Evolutionary conservation across 108 stramenopile species (phyloP), one percentile per base, ranked within the genome.

Genomic region (Mayamaea pseudoterrestris): DNA sequence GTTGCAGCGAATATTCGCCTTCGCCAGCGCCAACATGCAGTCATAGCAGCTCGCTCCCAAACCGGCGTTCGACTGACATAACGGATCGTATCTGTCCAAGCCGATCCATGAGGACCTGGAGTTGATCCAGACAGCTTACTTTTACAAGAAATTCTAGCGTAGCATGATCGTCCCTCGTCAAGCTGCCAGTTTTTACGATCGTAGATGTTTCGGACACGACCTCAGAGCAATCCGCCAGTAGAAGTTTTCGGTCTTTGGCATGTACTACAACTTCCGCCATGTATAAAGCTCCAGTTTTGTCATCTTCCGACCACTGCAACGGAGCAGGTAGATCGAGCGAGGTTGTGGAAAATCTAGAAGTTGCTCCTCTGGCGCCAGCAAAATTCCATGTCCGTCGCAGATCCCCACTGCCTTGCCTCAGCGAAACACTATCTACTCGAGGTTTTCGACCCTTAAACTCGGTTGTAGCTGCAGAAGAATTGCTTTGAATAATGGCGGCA

Each of bases 211-310:
- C 69, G 11, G 83, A 84, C 11, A 82, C 88, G 16, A 81, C 55
- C n/a, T 82, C 80, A 30, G 77, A 71, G 53, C 88, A 90, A 50
- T 90, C 88, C 12, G 88, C 82, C 1, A 90, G 63, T 1, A 90
- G 59, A 3, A 84, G 63, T 48, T 84, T 90, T 28, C 88, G 60
- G 55, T 90, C 88, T 26, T 73, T 56, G 11, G 75, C 69, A 41
- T 78, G 63, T 27, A 90, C 50, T 1, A 77, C 75, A 35, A 90
- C 52, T 55, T 84, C 80, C 22, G 74, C 59, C 6, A 74, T 54
- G 47, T 74, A 84, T 11, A 36, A 60, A 39, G 55, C 44, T 7
- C 48, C 42, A 51, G 55, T 56, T 22, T 72, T 73, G 30, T 50
- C 60, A 9, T 27, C 21, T 18, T 66, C 54, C 14, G 74, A 32